Base-by-base conservation (phyloP, 345 rosid genomes). In the Gossypium turneri region DNA sequence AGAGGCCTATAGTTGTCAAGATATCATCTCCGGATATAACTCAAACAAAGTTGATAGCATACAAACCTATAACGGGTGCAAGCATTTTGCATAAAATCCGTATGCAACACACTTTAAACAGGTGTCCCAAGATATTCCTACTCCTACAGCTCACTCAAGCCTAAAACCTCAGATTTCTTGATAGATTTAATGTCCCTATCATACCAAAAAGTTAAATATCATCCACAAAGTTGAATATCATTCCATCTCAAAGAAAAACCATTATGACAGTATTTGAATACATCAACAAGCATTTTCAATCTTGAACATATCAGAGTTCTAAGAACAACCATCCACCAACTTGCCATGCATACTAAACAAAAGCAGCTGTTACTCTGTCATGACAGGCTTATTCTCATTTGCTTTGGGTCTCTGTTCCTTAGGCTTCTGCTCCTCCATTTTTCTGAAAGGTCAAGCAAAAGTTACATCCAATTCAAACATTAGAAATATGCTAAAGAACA, bases 311-410 rank as follows among this genome's bases (percentile, higher is more conserved):
- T 38, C 22, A 55, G 17, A 27, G 47, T 70, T 29, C 43, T 52
- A 38, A 51, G 8, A 70, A 45, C 60, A 70, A 45, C 60, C 29
- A 41, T 50, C 47, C 16, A 50, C 7, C 57, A 65, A 55, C 64
- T 60, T 72, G 19, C 24, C 47, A 67, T 27, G 79, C 72, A 41
- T 51, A 20, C 63, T 2, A 45, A 45, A 17, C 70, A 58, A 51
- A 41, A 29, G 58, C 45, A 67, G 69, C 57, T 74, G n/a, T 70
- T 77, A 89, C 85, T 94, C 97, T 8, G 88, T 93, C 98, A 96
- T 93, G 48, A 96, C 90, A 60, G 99, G 99, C 78, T 96, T 96
- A 79, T 96, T 96, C 87, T 96, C 99, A 70, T 75, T 96, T 15
- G 98, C 97, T 85, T 93, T 96, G 58, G 91, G 90, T 77, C 70